Evolutionary conservation across 805 yeast species (phyloP).

Genomic region (Cephaloascus fragrans): DNA sequence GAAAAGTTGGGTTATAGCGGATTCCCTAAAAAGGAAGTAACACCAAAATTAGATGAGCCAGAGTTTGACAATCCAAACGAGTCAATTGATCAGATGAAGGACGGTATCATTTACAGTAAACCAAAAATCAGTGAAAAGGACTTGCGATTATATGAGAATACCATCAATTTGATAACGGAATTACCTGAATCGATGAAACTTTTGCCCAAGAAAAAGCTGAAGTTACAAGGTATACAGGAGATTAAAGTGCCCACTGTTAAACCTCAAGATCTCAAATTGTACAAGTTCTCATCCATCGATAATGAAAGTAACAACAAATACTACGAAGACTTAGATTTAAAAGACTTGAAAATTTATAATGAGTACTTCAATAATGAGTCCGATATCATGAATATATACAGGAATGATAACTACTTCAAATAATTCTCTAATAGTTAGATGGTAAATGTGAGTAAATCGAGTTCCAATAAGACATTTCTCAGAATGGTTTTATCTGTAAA

Average conservation of each 20-base stretch:
- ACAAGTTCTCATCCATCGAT: not conserved
- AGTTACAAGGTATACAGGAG: not conserved
- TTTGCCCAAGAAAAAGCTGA: not conserved
- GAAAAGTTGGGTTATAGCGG: not conserved
- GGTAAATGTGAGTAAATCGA: too few relatives aligned
- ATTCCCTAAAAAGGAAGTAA: not conserved
- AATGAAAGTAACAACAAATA: not conserved
- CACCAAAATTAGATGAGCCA: not conserved
- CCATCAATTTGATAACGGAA: not conserved
- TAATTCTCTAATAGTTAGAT: constrained; percentile 5
- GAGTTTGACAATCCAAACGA: not conserved
- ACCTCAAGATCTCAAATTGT: not conserved
- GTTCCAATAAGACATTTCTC: too few relatives aligned
- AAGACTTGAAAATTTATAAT: not conserved
- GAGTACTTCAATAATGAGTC: not conserved
- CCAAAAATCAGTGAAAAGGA: not conserved
- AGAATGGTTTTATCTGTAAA: too few relatives aligned
- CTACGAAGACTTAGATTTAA: constrained; percentile 1
- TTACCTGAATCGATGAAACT: not conserved
- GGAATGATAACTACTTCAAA: constrained; percentile 1
- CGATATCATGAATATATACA: not conserved
- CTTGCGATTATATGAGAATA: not conserved
- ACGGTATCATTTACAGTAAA: not conserved
- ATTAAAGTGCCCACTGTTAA: not conserved
- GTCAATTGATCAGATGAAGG: not conserved